phyloP scores from a whole-genome alignment of 208 protist species.

The Phytomonas sp. region DNA sequence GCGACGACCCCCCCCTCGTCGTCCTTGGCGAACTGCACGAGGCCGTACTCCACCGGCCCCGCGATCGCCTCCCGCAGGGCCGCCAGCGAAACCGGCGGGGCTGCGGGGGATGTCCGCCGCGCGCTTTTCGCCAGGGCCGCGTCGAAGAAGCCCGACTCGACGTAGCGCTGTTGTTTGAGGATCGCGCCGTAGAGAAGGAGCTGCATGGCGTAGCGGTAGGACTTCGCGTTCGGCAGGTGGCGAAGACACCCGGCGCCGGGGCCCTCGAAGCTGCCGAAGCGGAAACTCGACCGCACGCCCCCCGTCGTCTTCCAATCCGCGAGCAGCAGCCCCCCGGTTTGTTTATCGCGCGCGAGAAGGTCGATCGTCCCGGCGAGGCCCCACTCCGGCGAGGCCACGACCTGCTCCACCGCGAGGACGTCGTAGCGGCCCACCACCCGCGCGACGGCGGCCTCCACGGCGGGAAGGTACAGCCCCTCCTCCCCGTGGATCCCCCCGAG shows the following conservation, averaged over 20 bases:
- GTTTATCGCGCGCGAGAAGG: slow-evolving; percentile 64
- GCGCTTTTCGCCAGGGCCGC: too few relatives aligned
- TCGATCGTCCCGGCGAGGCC: slow-evolving; percentile 78
- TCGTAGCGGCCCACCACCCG: slow-evolving; percentile 43
- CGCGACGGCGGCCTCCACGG: slow-evolving; percentile 53
- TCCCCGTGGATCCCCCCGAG: slow-evolving; percentile 47
- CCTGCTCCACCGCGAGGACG: slow-evolving; percentile 56
- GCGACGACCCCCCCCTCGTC: slow-evolving; percentile 47
- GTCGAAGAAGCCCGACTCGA: slow-evolving; percentile 61
- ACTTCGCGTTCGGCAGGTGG: slow-evolving; percentile 79
- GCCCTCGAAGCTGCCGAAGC: slow-evolving; percentile 70
- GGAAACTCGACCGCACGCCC: slow-evolving; percentile 58
- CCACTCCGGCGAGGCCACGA: slow-evolving; percentile 51
- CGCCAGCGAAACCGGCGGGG: too few relatives aligned
- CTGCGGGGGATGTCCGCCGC: neutral
- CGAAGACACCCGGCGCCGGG: slow-evolving; percentile 53
- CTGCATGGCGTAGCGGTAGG: slow-evolving; percentile 83
- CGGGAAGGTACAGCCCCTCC: slow-evolving; percentile 52
- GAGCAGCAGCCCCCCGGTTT: slow-evolving; percentile 48
- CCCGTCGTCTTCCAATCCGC: slow-evolving; percentile 88
- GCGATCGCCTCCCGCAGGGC: slow-evolving; percentile 5
- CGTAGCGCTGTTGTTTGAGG: slow-evolving; percentile 52
- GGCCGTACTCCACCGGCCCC: slow-evolving; percentile 64
- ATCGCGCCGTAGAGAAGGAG: slow-evolving; percentile 75
- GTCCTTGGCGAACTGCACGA: slow-evolving; percentile 68